Evolutionary conservation across 2,329 filamentous ascomycete species (phyloP).

Genomic region (Myriosclerotinia curreyana): DNA sequence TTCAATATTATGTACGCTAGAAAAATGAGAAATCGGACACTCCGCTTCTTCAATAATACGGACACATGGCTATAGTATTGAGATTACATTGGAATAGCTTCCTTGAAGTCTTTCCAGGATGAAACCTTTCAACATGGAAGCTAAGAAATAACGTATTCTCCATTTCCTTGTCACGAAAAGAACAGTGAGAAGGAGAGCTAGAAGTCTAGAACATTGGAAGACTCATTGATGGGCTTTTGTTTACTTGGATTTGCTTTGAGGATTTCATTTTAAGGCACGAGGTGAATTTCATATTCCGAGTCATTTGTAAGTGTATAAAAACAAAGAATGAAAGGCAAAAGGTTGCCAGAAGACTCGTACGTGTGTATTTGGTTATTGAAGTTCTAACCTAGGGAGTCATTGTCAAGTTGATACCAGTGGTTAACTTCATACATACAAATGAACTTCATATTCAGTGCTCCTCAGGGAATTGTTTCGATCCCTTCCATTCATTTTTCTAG

Average conservation of each 20-base stretch:
- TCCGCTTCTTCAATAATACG: too few species aligned
- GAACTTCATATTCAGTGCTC: not conserved
- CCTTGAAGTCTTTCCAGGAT: not conserved
- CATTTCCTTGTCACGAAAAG: not conserved
- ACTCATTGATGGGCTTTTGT: not conserved
- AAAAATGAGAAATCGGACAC: too few species aligned
- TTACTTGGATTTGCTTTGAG: not conserved
- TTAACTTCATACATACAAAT: not conserved
- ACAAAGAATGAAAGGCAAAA: not conserved
- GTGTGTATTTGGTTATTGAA: not conserved
- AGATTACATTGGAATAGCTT: accelerated
- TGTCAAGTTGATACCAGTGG: too few species aligned
- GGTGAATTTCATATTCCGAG: not conserved
- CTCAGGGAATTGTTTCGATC: not conserved
- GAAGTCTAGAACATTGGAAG: not conserved
- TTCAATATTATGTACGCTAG: not conserved
- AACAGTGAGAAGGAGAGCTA: not conserved
- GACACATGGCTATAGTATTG: not conserved
- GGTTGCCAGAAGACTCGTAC: too few species aligned
- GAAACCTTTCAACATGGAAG: not conserved
- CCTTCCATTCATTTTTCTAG: not conserved
- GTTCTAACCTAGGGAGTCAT: not conserved
- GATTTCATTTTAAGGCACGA: not conserved
- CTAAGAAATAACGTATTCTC: not conserved
- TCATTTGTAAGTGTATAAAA: too few species aligned